Evolutionary conservation across 2,329 filamentous ascomycete species (phyloP), one percentile per base, ranked within the genome.

Genomic region (Capronia epimyces): DNA sequence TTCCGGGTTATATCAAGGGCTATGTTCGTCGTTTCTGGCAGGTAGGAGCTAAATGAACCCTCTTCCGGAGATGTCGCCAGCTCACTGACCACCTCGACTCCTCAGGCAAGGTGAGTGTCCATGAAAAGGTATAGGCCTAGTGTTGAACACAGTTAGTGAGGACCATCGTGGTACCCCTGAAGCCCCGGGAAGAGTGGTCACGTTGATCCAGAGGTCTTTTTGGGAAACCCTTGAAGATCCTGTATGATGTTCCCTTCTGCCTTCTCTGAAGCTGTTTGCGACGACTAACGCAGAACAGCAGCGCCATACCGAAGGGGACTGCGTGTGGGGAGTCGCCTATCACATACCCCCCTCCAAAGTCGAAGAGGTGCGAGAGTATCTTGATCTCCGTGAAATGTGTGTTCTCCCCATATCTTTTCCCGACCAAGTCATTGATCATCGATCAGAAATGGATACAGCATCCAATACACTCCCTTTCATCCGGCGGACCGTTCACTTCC

Each of bases 21-120:
- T 98, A 96, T 67, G 90, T 98, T 34, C 83, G 93, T 51, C 81
- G 93, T 31, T 97, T 98, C 71, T 98, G 93, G 93, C 93, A 98
- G 83, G 91, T 94, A 77, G 63, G 85, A 69, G 18, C n/a, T 4
- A 15, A 1, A 42, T 18, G 37, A 27, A 31, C 21, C 4, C 13
- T 10, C 7, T 34, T 25, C 29, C 13, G 18, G 15, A 46, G 27
- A 29, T 39, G 16, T 40, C 25, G 25, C 24, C 5, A 18, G 42
- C 10, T 25, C 15, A 42, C 55, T 60, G 25, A 60, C 42, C 8
- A 41, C 15, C n/a, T 25, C 16, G 25, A 15, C 20, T 34, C 8
- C 18, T 7, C 41, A 61, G 59, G 60, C 60, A 44, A 62, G 60
- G 59, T 62, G 40, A 46, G 56, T 44, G 46, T 29, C 25, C 40